Evolutionary conservation across 371 early-diverging fungal species (phyloP), one percentile per base, ranked within the genome.

Genomic region (Funneliformis caledonium): DNA sequence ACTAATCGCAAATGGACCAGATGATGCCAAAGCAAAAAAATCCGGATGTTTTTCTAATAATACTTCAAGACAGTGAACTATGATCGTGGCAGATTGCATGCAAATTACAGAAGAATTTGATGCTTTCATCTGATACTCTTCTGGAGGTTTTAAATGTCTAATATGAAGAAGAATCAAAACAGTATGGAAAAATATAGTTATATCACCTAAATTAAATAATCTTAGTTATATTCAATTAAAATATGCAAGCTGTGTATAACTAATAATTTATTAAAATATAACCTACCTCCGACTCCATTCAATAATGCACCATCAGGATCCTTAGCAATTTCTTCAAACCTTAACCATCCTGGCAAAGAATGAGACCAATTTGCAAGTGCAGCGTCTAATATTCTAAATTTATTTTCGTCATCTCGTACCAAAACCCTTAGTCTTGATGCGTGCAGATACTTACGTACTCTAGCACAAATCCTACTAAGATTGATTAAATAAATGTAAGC

Each of bases 351-450:
- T 1, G 78, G 78, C 33, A 78, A 47, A 7, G 19, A n/a, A n/a
- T 67, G 78, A 10, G 52, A 56, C 78, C 78, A 78, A 52, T 22
- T 69, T 52, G 47, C 60, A 31, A 78, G 69, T 78, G 61, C 48
- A 19, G 59, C 67, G 37, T 78, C 78, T 31, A 78, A 52, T 1
- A 78, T n/a, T 56, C 78, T 67, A 78, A 68, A 78, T 68, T 68
- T 78, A 68, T 78, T 78, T 56, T 78, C 56, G 26, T 78, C 78
- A 33, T 78, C 78, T 42, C 68, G 78, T 26, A 78, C 42, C 50
- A 78, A 52, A 45, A 65, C 31, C 16, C 50, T 78, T 43, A 65
- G 31, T 52, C 69, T 48, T 67, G 78, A 37, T 22, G 59, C 62
- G 19, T 78, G 69, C 37, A 78, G 1, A 65, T 78, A 78, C 42